Percentiles rank a stretch among this genome's conserved stretches.
phyloP scores from a whole-genome alignment of 2,329 filamentous ascomycete species.

The Teratosphaeria destructans region DNA sequence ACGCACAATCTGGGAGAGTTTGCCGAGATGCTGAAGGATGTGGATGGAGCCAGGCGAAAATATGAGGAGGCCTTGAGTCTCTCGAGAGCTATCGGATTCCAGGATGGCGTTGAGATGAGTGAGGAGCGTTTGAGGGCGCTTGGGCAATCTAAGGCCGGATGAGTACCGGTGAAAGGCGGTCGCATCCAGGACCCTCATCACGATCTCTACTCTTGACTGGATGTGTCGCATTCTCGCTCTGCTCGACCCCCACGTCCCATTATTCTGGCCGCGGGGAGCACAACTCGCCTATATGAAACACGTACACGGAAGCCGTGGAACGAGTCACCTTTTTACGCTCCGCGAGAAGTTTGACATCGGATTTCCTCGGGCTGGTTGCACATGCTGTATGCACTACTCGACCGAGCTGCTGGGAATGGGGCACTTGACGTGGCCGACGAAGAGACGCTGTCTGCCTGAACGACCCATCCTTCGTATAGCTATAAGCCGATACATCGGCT shows the following conservation, averaged over 20 bases:
- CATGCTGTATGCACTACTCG: neutral
- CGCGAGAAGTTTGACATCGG: neutral
- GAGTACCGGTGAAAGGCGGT: neutral
- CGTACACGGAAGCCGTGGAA: neutral
- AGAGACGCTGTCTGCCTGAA: neutral
- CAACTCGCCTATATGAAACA: neutral
- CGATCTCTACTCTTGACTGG: neutral
- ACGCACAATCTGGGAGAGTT: constrained; percentile 83
- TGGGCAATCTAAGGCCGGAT: neutral
- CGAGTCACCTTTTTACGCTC: neutral
- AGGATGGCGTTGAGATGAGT: constrained; percentile 34
- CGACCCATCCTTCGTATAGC: neutral
- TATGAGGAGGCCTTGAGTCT: constrained; percentile 60
- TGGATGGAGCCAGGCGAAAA: constrained; percentile 52
- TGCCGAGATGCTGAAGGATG: constrained; percentile 60
- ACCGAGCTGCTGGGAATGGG: neutral
- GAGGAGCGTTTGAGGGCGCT: constrained; percentile 25
- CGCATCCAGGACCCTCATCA: neutral
- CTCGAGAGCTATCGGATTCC: constrained; percentile 38
- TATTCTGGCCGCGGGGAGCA: neutral
- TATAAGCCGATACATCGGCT: neutral
- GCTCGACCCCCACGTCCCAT: neutral
- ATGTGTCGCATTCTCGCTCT: neutral
- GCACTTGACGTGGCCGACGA: neutral
- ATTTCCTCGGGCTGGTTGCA: neutral